phyloP scores from a whole-genome alignment of 495 filamentous ascomycete genomes.

The Penicillium parvum region DNA sequence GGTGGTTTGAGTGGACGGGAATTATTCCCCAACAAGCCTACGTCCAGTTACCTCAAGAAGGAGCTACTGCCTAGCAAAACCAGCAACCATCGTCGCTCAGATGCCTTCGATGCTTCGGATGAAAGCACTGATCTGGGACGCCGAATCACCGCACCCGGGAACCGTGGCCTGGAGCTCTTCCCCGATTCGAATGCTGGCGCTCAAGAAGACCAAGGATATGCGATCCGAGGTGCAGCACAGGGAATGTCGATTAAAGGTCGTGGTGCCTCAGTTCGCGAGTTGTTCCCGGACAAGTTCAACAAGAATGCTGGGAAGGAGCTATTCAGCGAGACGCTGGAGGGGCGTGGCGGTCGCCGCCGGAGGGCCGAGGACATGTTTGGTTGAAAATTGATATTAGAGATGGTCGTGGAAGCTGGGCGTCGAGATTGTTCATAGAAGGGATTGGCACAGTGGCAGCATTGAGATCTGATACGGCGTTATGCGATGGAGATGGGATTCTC shows the following conservation, averaged over 20 bases:
- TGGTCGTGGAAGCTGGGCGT: constrained; percentile 1
- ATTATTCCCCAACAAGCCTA: constrained; percentile 47
- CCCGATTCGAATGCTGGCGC: constrained; percentile 17
- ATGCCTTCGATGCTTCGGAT: constrained; percentile 61
- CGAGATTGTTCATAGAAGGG: constrained; percentile 1
- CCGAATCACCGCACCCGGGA: constrained; percentile 48
- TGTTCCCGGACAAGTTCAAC: constrained; percentile 64
- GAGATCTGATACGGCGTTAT: constrained; percentile 17
- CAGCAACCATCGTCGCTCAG: constrained; percentile 60
- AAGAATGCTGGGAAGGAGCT: constrained; percentile 67
- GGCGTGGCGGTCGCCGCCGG: constrained; percentile 44
- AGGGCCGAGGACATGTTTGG: constrained; percentile 51
- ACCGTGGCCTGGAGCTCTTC: constrained; percentile 39
- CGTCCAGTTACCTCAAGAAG: constrained; percentile 48
- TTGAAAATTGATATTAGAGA: constrained; percentile 17
- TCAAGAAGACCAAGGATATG: constrained; percentile 51
- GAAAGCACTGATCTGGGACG: constrained; percentile 55
- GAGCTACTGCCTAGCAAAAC: constrained; percentile 67
- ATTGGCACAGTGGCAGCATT: constrained; percentile 19
- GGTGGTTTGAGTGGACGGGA: constrained; percentile 31
- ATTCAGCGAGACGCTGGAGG: constrained; percentile 53
- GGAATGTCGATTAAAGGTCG: constrained; percentile 45
- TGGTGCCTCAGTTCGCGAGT: constrained; percentile 56
- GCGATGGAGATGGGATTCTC: background rate
- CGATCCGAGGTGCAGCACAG: constrained; percentile 58